phyloP scores from a whole-genome alignment of 2,329 filamentous ascomycete species.

The Botryosphaeria dothidea region DNA sequence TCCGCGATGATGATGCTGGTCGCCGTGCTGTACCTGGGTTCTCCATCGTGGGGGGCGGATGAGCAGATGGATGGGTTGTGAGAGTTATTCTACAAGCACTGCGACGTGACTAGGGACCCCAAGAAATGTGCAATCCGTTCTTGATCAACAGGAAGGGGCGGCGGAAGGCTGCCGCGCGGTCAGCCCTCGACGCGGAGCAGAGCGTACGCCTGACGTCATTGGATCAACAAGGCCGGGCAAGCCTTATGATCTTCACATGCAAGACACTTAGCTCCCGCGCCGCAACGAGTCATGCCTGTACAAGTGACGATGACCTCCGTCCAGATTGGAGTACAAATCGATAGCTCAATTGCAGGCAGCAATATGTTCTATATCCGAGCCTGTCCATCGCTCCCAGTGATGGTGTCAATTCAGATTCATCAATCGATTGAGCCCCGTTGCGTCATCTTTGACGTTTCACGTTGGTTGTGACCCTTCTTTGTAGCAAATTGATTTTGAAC shows the following conservation, averaged over 20 bases:
- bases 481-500: neutral
- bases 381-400: too few relatives aligned
- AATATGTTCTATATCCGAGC: too few relatives aligned
- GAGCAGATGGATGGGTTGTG: neutral
- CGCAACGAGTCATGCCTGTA: neutral
- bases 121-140: neutral
- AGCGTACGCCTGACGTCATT: constrained; percentile 3
- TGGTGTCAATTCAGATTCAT: too few relatives aligned
- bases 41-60: constrained; percentile 26
- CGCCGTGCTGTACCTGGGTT: constrained; percentile 29
- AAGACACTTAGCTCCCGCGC: neutral
- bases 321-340: too few relatives aligned
- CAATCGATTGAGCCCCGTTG: too few relatives aligned
- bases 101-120: too few relatives aligned
- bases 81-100: neutral
- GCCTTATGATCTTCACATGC: neutral
- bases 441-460: too few relatives aligned
- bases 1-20: neutral
- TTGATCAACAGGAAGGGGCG: neutral
- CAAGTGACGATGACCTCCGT: neutral
- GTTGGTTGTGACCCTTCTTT: too few relatives aligned
- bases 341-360: too few relatives aligned
- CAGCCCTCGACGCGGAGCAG: neutral
- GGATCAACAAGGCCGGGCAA: neutral
- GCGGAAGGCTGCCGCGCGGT: neutral